Evolutionary conservation across 2,329 filamentous ascomycete species (phyloP).

Genomic region (Colletotrichum gigasporum): DNA sequence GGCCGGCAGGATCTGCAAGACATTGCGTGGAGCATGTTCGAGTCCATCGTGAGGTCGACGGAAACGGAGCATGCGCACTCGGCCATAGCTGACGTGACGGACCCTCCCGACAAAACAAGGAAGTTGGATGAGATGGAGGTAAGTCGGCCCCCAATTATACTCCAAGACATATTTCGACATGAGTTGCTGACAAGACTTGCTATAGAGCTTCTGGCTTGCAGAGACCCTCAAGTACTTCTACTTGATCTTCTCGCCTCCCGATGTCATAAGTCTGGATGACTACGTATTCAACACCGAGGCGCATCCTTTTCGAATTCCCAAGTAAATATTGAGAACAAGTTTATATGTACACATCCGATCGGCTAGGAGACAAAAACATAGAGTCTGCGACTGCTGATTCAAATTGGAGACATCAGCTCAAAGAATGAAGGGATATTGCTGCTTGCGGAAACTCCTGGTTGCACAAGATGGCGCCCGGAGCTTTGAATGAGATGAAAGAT

Average conservation of each 20-base stretch:
- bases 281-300: slow-evolving; percentile 69
- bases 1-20: slow-evolving; percentile 58
- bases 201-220: slow-evolving; percentile 75
- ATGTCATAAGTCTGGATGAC: slow-evolving; percentile 73
- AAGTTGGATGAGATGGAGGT: slow-evolving; percentile 52
- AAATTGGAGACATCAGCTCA: no score
- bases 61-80: slow-evolving; percentile 58
- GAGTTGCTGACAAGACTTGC: neutral
- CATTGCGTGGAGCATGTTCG: slow-evolving; percentile 63
- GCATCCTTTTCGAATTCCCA: slow-evolving; percentile 49
- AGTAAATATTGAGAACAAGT: no score
- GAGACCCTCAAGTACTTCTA: slow-evolving; percentile 83
- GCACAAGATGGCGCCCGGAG: no score
- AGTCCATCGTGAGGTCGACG: slow-evolving; percentile 54
- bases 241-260: slow-evolving; percentile 72
- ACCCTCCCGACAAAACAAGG: slow-evolving; percentile 51
- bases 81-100: slow-evolving; percentile 60
- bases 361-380: no score
- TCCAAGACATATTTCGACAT: slow-evolving; percentile 33
- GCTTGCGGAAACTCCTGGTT: no score
- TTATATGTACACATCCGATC: no score
- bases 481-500: no score
- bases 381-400: no score
- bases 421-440: no score
- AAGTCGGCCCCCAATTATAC: slow-evolving; percentile 28